A percentile compares a stretch with the other conserved stretches of the same genome.
Evolutionary conservation across 768 basidiomycete species (phyloP).

Genomic region (Pulveroboletus sp.): DNA sequence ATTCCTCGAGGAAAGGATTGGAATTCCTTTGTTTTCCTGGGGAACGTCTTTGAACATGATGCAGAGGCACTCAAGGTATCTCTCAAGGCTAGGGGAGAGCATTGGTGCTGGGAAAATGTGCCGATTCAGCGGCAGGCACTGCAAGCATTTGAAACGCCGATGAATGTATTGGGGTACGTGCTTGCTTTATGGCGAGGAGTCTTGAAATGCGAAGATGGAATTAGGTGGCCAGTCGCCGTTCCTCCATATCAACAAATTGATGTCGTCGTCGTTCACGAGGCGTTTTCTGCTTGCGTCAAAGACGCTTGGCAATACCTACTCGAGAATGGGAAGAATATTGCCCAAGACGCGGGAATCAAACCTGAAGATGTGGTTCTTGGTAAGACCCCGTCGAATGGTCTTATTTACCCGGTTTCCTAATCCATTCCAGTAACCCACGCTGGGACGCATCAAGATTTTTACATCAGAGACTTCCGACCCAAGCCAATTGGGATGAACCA

Average conservation of each 20-base stretch:
- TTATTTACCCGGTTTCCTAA: not conserved
- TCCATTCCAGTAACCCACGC: conserved; percentile 36
- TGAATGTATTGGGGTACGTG: conserved; percentile 33
- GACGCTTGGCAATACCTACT: conserved; percentile 42
- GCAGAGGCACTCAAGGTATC: conserved; percentile 21
- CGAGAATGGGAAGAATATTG: conserved; percentile 30
- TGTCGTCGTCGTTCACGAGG: conserved; percentile 38
- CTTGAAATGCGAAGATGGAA: not conserved
- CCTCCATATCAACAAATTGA: conserved; percentile 36
- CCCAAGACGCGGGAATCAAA: conserved; percentile 30
- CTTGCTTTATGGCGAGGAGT: not conserved
- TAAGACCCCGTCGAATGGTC: conserved; percentile 15
- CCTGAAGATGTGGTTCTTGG: conserved; percentile 44
- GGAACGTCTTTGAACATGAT: conserved; percentile 37
- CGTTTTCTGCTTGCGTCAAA: conserved; percentile 22
- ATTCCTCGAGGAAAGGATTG: conserved; percentile 36
- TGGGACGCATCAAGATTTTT: conserved; percentile 41
- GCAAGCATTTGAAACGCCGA: conserved; percentile 34
- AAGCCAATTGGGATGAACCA: conserved; percentile 16
- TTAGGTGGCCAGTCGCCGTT: conserved; percentile 45
- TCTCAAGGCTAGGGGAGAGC: conserved; percentile 25
- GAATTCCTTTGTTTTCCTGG: conserved; percentile 36
- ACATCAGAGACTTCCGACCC: conserved; percentile 34
- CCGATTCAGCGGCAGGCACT: conserved; percentile 30
- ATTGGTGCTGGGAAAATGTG: conserved; percentile 39